These are phyloP conservation scores for Chrysopogon serrulatus DNA, from an alignment of 176 grass and related monocot species.

Conservation along the genomic window DNA sequence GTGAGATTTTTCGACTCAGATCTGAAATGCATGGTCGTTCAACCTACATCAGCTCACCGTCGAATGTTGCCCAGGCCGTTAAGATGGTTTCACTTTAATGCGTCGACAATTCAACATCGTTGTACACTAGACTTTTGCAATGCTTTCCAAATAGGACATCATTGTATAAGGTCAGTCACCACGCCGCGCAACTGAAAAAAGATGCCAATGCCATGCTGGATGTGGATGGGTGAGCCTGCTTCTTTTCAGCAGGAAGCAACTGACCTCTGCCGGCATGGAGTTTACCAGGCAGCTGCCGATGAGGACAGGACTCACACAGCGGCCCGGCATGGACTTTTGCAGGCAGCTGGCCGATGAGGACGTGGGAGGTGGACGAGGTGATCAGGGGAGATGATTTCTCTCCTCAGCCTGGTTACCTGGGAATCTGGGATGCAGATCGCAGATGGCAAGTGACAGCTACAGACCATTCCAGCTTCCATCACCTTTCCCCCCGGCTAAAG, in stretches of 20 bases:
- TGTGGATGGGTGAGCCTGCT: not conserved
- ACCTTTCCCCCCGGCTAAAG: not conserved
- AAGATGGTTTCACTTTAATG: not conserved
- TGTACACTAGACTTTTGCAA: not conserved
- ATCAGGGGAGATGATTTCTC: too few relatives aligned
- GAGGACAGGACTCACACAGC: too few relatives aligned
- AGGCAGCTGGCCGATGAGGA: too few relatives aligned
- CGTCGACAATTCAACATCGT: not conserved
- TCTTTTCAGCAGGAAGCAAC: not conserved
- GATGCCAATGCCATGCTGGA: not conserved
- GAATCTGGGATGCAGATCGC: too few relatives aligned
- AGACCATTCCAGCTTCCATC: not conserved
- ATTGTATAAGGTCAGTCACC: not conserved
- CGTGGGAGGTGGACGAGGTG: too few relatives aligned
- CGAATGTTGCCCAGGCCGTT: not conserved
- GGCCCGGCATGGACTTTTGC: too few relatives aligned
- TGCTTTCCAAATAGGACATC: not conserved
- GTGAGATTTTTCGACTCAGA: not conserved
- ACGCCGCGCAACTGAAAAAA: not conserved
- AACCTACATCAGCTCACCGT: not conserved
- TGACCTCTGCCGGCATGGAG: not conserved
- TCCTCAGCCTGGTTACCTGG: too few relatives aligned
- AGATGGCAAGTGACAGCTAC: not conserved
- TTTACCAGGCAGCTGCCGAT: not conserved
- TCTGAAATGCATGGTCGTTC: not conserved